Evolutionary conservation across 176 grass and related monocot species (phyloP), one percentile per base, ranked within the genome.

Genomic region (Aegilops bicornis): DNA sequence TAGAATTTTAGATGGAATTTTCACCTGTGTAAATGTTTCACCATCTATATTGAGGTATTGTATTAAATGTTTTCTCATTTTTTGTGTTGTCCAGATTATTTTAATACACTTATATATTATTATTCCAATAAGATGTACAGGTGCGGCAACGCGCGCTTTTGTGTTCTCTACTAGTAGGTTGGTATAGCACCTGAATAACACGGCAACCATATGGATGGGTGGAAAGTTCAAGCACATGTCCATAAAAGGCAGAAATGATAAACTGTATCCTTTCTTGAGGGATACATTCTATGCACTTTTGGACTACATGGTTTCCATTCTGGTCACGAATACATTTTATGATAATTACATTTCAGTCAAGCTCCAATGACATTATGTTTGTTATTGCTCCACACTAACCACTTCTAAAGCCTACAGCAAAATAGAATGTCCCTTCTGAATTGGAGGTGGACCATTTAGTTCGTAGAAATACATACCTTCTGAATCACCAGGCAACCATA

Each of bases 401-500:
- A 96, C 94, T 88, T 98, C 97, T 77, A 98, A 91, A 62, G 90
- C 97, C 97, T 98, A 86, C 64, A 92, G 47, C 75, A 82, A 42
- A 86, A 88, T 50, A 90, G 36, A 8, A 76, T 15, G 19, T 7
- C 73, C 13, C 6, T 84, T 37, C 14, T 39, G 79, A 47, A 62
- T 29, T 19, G 31, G 81, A 56, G 74, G 67, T 74, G 59, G 36
- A 83, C 72, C 54, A 59, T 25, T 63, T 37, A 24, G 36, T 62
- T 15, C 20, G 45, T 35, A 30, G 61, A 24, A 68, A 76, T 64
- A 75, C 76, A 64, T 73, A 98, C 97, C 97, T 98, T 98, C 86
- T 98, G 97, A 86, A 98, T 96, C 69, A 98, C 97, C 68, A 92
- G 83, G 74, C 94, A 98, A 36, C 97, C 97, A 91, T 98, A 96